These are phyloP conservation scores for Aspergillus felis DNA, from an alignment of 2,329 filamentous ascomycete species.

Conservation along the genomic window DNA sequence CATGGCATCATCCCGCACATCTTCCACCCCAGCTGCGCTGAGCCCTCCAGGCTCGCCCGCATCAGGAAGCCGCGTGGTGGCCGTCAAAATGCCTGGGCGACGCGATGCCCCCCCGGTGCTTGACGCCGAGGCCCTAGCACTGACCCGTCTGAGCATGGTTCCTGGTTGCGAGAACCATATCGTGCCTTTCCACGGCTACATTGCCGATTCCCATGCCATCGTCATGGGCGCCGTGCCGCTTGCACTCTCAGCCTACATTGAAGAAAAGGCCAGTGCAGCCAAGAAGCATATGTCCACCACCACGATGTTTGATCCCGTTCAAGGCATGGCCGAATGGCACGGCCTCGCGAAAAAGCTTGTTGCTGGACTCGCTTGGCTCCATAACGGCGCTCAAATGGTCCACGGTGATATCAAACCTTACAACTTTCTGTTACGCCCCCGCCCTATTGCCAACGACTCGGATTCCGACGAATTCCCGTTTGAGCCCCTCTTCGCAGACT, in stretches of 20 bases:
- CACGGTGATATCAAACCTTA: slow-evolving; percentile 49
- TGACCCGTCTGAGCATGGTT: slow-evolving; percentile 36
- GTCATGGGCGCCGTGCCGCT: slow-evolving; percentile 45
- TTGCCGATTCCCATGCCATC: slow-evolving; percentile 35
- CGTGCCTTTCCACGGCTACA: slow-evolving; percentile 45
- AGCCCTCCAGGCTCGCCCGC: slow-evolving; percentile 37
- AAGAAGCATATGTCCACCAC: slow-evolving; percentile 33
- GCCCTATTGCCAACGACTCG: slow-evolving; percentile 7
- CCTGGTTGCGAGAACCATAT: slow-evolving; percentile 33
- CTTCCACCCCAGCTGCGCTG: slow-evolving; percentile 8
- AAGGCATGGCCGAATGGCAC: slow-evolving; percentile 39
- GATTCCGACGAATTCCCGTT: slow-evolving; percentile 28
- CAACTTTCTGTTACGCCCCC: slow-evolving; percentile 39
- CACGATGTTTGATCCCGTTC: slow-evolving; percentile 45
- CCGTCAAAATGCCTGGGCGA: slow-evolving; percentile 43
- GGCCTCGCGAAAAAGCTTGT: slow-evolving; percentile 40
- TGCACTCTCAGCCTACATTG: slow-evolving; percentile 40
- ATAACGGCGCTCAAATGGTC: slow-evolving; percentile 36
- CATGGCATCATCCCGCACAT: slow-evolving; percentile 31
- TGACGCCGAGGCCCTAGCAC: slow-evolving; percentile 39
- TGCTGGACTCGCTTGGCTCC: slow-evolving; percentile 42
- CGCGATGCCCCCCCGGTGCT: slow-evolving; percentile 40
- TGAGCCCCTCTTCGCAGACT: slow-evolving; percentile 43
- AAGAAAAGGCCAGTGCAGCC: slow-evolving; percentile 27
- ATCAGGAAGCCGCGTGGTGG: slow-evolving; percentile 31